Evolutionary conservation across 2,329 filamentous ascomycete species (phyloP), one percentile per base, ranked within the genome.

Genomic region (Colletotrichum plurivorum): DNA sequence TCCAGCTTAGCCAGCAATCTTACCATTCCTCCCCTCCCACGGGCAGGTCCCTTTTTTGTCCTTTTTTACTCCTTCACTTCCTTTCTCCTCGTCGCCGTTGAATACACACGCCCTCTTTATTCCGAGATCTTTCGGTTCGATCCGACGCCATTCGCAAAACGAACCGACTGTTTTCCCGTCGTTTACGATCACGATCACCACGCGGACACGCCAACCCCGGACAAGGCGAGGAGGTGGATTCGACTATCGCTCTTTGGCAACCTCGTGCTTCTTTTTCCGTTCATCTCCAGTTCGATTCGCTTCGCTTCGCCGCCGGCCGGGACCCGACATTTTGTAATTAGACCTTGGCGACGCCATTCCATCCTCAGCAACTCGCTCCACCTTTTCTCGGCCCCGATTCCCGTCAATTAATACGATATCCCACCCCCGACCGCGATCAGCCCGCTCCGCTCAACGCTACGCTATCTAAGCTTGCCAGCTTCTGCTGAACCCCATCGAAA

Each of bases 11-110:
- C 66, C 62, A 69, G 62, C 55, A 69, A 62, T 36, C 27, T 46
- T 51, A 25, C 13, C 25, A 15, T 67, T 71, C 73, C 72, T 75
- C 74, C 75, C 72, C 72, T 75, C 74, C 73, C 67, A 71, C 74
- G 76, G 78, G 78, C 80, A 74, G 77, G 76, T 73, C 75, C 76
- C 75, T 71, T 73, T 75, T 71, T 70, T 64, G 68, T 60, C 63
- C 51, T 72, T 56, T 71, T 56, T 66, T 65, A 25, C 22, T 71
- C 31, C 20, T 22, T 67, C n/a, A 68, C 36, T 56, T 67, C n/a
- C 68, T 56, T 59, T 46, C 60, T 39, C 27, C 31, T 41, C 46
- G 39, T 63, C 45, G 45, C 52, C 41, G 22, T 39, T 46, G 54
- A 36, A 8, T 39, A 20, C 46, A 18, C 48, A 54, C 59, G 59